Conservation (phyloP, 805 yeast species). For the Kockiozyma suomiensis region DNA sequence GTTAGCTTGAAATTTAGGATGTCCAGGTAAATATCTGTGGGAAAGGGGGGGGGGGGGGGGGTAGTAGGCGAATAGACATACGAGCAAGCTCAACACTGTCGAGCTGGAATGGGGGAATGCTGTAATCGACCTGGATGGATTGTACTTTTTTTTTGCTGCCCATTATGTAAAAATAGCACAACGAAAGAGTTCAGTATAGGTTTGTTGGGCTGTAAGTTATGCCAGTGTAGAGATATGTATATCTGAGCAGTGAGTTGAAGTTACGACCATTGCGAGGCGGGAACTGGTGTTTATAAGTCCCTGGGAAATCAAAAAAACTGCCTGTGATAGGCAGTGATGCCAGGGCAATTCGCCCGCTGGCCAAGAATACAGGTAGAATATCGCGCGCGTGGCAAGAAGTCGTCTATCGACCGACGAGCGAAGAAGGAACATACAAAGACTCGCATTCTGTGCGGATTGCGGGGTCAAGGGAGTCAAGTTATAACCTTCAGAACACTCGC, state of each 20-base stretch:
- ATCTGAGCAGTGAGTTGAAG: background rate
- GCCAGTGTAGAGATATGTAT: background rate
- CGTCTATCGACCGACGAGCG: background rate
- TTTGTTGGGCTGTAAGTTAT: too few relatives aligned
- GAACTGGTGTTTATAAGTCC: background rate
- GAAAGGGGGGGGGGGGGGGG: background rate
- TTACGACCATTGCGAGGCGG: background rate
- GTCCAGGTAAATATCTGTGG: background rate
- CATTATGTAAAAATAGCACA: background rate
- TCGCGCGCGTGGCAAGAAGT: background rate
- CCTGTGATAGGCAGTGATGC: too few relatives aligned
- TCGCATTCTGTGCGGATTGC: background rate
- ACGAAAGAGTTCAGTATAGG: background rate
- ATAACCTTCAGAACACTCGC: background rate
- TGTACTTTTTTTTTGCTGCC: slow-evolving; percentile 10
- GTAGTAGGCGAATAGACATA: slow-evolving; percentile 12
- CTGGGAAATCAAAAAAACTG: background rate
- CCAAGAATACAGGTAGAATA: background rate
- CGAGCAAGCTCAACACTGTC: slow-evolving; percentile 15
- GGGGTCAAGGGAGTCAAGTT: background rate
- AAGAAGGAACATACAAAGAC: background rate
- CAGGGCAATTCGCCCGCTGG: too few relatives aligned
- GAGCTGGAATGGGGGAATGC: slow-evolving; percentile 17
- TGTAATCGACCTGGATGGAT: slow-evolving; percentile 5
- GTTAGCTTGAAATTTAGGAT: background rate